Evolutionary conservation across 2,329 filamentous ascomycete species (phyloP), one percentile per base, ranked within the genome.

Genomic region (Penicillium thymicola): DNA sequence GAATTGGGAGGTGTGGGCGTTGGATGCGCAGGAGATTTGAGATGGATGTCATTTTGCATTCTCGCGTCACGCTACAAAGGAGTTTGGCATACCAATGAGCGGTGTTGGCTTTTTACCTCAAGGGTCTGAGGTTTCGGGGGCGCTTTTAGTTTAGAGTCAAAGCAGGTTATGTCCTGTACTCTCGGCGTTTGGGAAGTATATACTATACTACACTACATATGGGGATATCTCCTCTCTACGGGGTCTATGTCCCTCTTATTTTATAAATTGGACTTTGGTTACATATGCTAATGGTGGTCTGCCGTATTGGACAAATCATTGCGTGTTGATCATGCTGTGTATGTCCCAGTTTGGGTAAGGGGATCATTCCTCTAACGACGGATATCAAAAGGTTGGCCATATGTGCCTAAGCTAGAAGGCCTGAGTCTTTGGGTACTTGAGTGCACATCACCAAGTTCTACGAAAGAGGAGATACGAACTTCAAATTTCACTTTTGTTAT

Each of bases 1-100:
- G 51, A 59, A 75, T 41, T 77, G 75, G 70, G 76, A 77, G 54
- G 74, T 78, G 18, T 78, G 75, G 75, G 71, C 68, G 8, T 63
- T 77, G 58, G 76, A 78, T 61, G 64, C 70, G 7, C 70, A 74
- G 62, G 75, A 78, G 47, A 64, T 66, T 36, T 61, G 47, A 56
- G 5, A 50, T 46, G 21, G 8, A 25, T 27, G 7, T 38, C 9
- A 21, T 8, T 11, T 25, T 43, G 13, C 25, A 4, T 41, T 51
- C 27, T 42, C 5, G 38, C 40, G 40, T 52, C 36, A 36, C 13
- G 21, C 34, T 34, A 49, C 23, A 23, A 40, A 28, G 46, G 52
- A 55, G 38, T 55, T 51, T 30, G 21, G 50, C 32, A 47, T 37
- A 25, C 16, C 16, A 45, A 44, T 27, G 11, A 36, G 42, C 32